A percentile compares a stretch with the other conserved stretches of the same genome.
These are phyloP conservation scores for Endocalyx cinctus DNA, from an alignment of 2,329 filamentous ascomycete genomes.

Conservation along the genomic window DNA sequence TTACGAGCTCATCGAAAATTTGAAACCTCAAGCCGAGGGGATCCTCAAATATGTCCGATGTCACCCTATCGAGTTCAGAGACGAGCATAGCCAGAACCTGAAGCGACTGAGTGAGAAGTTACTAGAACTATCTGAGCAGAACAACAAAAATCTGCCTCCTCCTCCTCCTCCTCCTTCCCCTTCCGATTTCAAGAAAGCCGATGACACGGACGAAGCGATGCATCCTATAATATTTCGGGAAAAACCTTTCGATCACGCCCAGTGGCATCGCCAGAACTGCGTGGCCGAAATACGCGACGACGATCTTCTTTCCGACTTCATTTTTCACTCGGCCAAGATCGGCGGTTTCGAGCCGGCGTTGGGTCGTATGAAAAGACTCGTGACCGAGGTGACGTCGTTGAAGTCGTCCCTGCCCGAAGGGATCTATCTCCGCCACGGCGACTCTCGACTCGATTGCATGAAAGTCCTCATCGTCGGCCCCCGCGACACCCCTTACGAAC, in stretches of 20 bases:
- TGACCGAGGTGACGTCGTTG: conserved; percentile 41
- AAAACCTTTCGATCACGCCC: conserved; percentile 12
- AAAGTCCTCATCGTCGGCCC: conserved; percentile 48
- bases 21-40: conserved; percentile 26
- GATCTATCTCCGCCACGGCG: conserved; percentile 44
- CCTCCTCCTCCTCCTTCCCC: no score
- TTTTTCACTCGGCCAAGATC: conserved; percentile 14
- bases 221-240: conserved; percentile 10
- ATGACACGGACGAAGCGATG: conserved; percentile 5
- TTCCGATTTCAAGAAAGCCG: no score
- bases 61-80: conserved; percentile 17
- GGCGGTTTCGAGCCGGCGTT: conserved; percentile 10
- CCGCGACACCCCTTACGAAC: conserved; percentile 45
- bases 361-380: conserved; percentile 43
- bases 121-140: conserved; percentile 20
- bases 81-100: conserved; percentile 20
- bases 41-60: conserved; percentile 21
- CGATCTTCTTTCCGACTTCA: conserved; percentile 26
- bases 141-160: conserved; percentile 16
- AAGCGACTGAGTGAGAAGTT: conserved; percentile 30
- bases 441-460: conserved; percentile 43
- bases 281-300: conserved; percentile 31
- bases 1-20: conserved; percentile 18
- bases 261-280: conserved; percentile 29
- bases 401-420: conserved; percentile 43